These are phyloP conservation scores for Trichosanthes cucumerina DNA, from an alignment of 306 rosid species.

Conservation along the genomic window DNA sequence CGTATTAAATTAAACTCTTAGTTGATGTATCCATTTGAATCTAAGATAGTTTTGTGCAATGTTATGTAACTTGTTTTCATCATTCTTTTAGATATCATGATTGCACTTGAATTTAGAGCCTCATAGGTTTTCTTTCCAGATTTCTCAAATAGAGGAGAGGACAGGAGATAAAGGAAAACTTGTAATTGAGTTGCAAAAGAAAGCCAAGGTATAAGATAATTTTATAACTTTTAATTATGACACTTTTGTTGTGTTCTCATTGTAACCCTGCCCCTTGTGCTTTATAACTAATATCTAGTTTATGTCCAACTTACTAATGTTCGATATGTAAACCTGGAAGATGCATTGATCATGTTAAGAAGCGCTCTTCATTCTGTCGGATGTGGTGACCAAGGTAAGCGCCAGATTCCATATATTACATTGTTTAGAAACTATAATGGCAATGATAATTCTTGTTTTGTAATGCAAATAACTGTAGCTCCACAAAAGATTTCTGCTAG, in stretches of 20 bases:
- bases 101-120: too few species aligned
- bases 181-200: too few species aligned
- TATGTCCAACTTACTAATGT: slow-evolving; percentile 15
- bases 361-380: slow-evolving; percentile 49
- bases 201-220: too few species aligned
- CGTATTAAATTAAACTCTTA: too few species aligned
- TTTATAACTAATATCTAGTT: slow-evolving; percentile 7
- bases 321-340: slow-evolving; percentile 72
- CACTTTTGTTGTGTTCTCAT: not conserved
- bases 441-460: slow-evolving; percentile 11
- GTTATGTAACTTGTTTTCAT: too few species aligned
- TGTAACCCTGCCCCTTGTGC: not conserved
- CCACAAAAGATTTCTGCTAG: slow-evolving; percentile 49
- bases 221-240: too few species aligned
- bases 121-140: too few species aligned
- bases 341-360: slow-evolving; percentile 70
- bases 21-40: too few species aligned
- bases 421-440: not conserved
- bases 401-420: not conserved
- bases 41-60: too few species aligned
- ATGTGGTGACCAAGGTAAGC: slow-evolving; percentile 58
- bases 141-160: too few species aligned
- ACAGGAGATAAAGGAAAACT: too few species aligned
- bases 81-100: too few species aligned
- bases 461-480: slow-evolving; percentile 40